phyloP scores from a whole-genome alignment of 129 eudicot genomes.

The Chrysanthemum seticuspe region DNA sequence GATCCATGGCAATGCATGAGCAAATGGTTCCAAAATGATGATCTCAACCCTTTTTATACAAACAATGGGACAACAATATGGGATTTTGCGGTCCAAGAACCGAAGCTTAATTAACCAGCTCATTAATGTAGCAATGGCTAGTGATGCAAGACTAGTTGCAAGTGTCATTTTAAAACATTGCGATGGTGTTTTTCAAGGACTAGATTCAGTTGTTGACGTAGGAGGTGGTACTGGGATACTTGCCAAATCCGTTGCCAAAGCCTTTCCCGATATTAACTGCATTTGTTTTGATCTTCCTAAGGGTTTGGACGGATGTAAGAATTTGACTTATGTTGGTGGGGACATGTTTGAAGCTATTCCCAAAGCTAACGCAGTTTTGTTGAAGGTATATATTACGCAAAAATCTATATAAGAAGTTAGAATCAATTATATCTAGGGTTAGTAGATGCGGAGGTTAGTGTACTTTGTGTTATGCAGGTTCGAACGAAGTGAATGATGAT shows the following conservation, averaged over 20 bases:
- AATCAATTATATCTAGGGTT: background rate
- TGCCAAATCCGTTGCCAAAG: constrained; percentile 24
- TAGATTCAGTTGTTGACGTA: constrained; percentile 39
- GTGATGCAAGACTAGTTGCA: constrained; percentile 18
- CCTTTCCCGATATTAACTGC: constrained; percentile 19
- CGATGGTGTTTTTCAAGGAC: background rate
- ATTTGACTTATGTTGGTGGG: constrained; percentile 24
- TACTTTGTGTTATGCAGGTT: too few species aligned
- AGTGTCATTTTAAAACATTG: constrained; percentile 4
- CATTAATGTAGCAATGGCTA: constrained; percentile 29
- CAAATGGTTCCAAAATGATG: constrained; percentile 28
- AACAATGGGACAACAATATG: background rate
- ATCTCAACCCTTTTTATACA: constrained; percentile 20
- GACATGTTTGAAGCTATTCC: constrained; percentile 31
- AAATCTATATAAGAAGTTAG: too few species aligned
- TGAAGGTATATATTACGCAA: constrained; percentile 13
- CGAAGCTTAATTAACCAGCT: constrained; percentile 17
- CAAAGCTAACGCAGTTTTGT: constrained; percentile 21
- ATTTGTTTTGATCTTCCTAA: constrained; percentile 34
- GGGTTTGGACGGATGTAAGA: constrained; percentile 22
- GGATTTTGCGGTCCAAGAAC: constrained; percentile 11
- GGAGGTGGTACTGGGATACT: constrained; percentile 39
- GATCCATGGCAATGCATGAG: constrained; percentile 25
- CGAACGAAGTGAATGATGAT: too few species aligned
- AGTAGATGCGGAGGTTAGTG: too few species aligned